Conservation (phyloP, 2,329 filamentous ascomycete genomes). For the Trichothecium roseum region DNA sequence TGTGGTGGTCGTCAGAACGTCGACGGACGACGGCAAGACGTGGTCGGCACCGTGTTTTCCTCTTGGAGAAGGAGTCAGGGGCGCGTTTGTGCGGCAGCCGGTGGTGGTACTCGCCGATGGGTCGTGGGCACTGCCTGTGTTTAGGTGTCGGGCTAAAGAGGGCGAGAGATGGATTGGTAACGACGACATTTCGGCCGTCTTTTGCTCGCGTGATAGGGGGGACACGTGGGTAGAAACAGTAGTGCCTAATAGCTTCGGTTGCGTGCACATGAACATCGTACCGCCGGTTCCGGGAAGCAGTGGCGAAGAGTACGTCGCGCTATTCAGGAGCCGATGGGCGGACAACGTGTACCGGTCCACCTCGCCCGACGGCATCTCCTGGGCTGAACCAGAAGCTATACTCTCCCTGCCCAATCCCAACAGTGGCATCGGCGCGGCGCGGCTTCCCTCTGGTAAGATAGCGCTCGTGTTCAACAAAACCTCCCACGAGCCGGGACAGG, state of each 20-base stretch:
- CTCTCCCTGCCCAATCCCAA: conserved; percentile 32
- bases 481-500: conserved; percentile 16
- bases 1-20: conserved; percentile 24
- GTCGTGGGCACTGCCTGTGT: conserved; percentile 30
- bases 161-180: conserved; percentile 32
- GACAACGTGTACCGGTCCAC: conserved; percentile 30
- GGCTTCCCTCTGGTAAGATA: conserved; percentile 22
- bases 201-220: conserved; percentile 25
- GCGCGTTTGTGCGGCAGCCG: conserved; percentile 31
- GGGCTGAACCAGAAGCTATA: conserved; percentile 22
- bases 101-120: conserved; percentile 23
- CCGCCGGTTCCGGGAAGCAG: conserved; percentile 11
- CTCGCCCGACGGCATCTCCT: conserved; percentile 25
- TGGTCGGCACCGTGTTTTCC: conserved; percentile 23
- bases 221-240: conserved; percentile 26
- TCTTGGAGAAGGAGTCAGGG: conserved; percentile 20
- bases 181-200: conserved; percentile 29
- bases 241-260: conserved; percentile 24
- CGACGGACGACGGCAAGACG: conserved; percentile 20
- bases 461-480: conserved; percentile 31
- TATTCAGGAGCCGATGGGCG: conserved; percentile 33
- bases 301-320: conserved; percentile 21
- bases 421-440: conserved; percentile 27
- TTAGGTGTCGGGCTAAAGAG: conserved; percentile 27
- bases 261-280: conserved; percentile 33